Percentiles rank a stretch among this genome's conserved stretches.
These are phyloP conservation scores for Polygonum maritimum DNA, from an alignment of 148 eudicot genomes.

Conservation along the genomic window DNA sequence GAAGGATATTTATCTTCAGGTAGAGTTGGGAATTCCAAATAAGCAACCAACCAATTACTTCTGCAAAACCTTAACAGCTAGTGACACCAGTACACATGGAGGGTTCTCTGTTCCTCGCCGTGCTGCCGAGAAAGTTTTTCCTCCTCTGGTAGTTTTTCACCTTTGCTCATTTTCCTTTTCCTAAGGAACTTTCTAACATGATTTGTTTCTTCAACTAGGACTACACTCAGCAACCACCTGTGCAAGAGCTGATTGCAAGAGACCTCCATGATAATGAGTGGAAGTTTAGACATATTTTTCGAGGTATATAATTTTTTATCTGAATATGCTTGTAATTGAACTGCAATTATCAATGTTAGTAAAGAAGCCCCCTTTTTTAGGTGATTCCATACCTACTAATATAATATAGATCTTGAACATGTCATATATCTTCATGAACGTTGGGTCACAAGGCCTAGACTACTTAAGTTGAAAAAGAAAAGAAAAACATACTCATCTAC, in stretches of 20 bases:
- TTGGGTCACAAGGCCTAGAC: not conserved
- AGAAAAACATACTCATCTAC: not conserved
- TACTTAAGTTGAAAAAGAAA: not conserved
- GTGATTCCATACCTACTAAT: not conserved
- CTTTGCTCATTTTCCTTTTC: not conserved
- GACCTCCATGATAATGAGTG: constrained; percentile 97
- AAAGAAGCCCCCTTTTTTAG: not conserved
- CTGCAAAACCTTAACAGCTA: constrained; percentile 95
- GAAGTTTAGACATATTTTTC: constrained; percentile 95
- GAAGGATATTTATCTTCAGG: constrained; percentile 84
- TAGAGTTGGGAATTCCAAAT: constrained; percentile 86
- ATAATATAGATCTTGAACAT: not conserved
- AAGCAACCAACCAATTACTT: constrained; percentile 96
- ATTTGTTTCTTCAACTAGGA: constrained; percentile 41
- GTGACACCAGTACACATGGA: constrained; percentile 98
- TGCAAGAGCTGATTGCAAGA: constrained; percentile 91
- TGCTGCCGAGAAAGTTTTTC: constrained; percentile 99
- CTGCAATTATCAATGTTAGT: not conserved
- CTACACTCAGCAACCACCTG: constrained; percentile 90
- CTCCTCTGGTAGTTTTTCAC: constrained; percentile 62
- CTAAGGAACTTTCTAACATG: not conserved
- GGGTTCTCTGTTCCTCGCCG: constrained; percentile 99
- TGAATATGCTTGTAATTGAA: constrained; percentile 1
- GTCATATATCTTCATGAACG: not conserved
- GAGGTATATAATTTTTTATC: constrained; percentile 39